phyloP scores from a whole-genome alignment of 176 grass and related monocot species.

The Paspalum notatum region DNA sequence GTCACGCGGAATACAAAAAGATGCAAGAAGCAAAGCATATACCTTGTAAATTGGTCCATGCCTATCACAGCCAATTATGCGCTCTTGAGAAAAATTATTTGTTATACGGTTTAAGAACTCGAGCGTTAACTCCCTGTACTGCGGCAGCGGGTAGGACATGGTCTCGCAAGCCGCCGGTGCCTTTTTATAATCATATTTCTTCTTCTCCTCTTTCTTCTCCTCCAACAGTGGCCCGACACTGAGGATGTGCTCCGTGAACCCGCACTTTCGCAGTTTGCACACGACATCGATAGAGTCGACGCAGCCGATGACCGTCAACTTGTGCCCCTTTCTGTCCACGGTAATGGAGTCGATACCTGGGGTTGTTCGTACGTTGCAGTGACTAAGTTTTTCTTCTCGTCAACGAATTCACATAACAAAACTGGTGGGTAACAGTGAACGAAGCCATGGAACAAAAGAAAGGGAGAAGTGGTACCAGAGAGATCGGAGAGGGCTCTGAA shows the following conservation, averaged over 20 bases:
- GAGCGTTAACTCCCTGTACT: not conserved
- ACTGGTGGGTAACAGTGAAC: not conserved
- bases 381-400: not conserved
- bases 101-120: not conserved
- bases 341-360: not conserved
- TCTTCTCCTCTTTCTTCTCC: not conserved
- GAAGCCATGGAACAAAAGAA: not conserved
- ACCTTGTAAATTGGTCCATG: not conserved
- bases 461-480: not conserved
- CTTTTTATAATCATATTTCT: rapidly evolving
- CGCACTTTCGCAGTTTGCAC: not conserved
- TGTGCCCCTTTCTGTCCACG: not conserved
- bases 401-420: not conserved
- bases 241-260: not conserved
- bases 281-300: not conserved
- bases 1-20: not conserved
- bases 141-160: not conserved
- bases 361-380: not conserved
- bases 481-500: not conserved
- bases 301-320: not conserved
- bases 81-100: not conserved
- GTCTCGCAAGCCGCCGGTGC: no score
- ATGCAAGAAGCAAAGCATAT: not conserved
- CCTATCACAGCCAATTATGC: not conserved
- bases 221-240: not conserved